Evolutionary conservation across 2,329 filamentous ascomycete species (phyloP).

Genomic region (Microsporum ferrugineum): DNA sequence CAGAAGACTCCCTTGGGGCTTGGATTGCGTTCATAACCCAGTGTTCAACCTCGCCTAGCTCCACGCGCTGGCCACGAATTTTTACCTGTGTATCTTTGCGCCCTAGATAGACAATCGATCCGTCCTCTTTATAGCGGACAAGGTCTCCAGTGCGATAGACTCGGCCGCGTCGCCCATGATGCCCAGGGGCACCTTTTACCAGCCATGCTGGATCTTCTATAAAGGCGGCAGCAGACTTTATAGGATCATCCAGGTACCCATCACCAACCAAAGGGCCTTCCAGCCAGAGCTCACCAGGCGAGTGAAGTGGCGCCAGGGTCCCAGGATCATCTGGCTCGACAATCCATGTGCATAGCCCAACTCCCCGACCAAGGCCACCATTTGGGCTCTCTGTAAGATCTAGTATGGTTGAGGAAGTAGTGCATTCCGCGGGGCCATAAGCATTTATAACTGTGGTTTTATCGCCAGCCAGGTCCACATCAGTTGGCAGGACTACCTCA

Average conservation of each 20-base stretch:
- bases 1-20: background rate
- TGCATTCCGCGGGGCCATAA: constrained; percentile 35
- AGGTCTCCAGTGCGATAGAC: constrained; percentile 46
- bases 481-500: constrained; percentile 33
- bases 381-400: constrained; percentile 30
- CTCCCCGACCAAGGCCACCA: constrained; percentile 26
- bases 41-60: constrained; percentile 2
- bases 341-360: constrained; percentile 23
- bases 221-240: constrained; percentile 25
- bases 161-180: constrained; percentile 8
- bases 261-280: constrained; percentile 29
- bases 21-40: background rate
- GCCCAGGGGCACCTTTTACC: constrained; percentile 21
- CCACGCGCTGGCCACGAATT: constrained; percentile 4
- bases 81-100: constrained; percentile 5
- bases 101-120: constrained; percentile 13
- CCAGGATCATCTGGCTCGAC: constrained; percentile 25
- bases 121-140: constrained; percentile 16
- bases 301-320: constrained; percentile 28
- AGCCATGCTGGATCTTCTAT: constrained; percentile 50
- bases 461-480: constrained; percentile 32
- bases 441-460: constrained; percentile 36
- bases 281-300: constrained; percentile 27
- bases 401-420: constrained; percentile 27
- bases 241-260: constrained; percentile 31